Base-by-base conservation (phyloP, 1,284 basidiomycete genomes). In the Marasmius fiardii region DNA sequence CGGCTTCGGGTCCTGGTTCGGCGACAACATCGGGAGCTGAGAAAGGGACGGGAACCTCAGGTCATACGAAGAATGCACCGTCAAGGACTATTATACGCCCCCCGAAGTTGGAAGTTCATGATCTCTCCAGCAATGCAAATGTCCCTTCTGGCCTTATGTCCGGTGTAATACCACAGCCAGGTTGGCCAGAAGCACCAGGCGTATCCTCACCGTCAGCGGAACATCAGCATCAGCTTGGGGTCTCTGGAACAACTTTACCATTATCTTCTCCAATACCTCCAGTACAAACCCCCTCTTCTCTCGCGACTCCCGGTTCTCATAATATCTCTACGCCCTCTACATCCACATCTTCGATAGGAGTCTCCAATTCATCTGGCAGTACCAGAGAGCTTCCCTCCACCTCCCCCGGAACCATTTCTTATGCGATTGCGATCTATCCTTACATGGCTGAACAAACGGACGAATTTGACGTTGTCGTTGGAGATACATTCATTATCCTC, bases 381-480 rank as follows among this genome's bases (percentile, higher is more conserved):
- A 64, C 66, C 20, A 68, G 80, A 57, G 81, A 85, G 59, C 81
- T 80, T 51, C 81, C 83, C 18, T 33, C 26, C 24, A n/a, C 47
- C n/a, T 18, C 47, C 11, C 74, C 79, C 49, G 74, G 74, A n/a
- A 83, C 82, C n/a, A 78, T 92, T 26, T 91, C 91, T 12, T 95
- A 92, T 62, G 92, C 93, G 0, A 90, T 95, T 20, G 92, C 92
- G 24, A 95, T 95, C 62, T 95, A 93, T 66, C 93, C 93, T 23
- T 98, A 98, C 73, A 91, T 93, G 82, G 94, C 95, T 8, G 95
- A 98, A 72, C 89, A 95, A 67, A 92, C 93, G 51, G 96, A 99
- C 70, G 97, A 99, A 70, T 98, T 98, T 70, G 94, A 98, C 68
- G 96, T 99, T 2, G 86, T 91, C 44, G 94, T 98, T 33, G 90